Evolutionary conservation across 164 flowering plant genomes (phyloP), one percentile per base, ranked within the genome.

Genomic region (Umbilicus rupestris): DNA sequence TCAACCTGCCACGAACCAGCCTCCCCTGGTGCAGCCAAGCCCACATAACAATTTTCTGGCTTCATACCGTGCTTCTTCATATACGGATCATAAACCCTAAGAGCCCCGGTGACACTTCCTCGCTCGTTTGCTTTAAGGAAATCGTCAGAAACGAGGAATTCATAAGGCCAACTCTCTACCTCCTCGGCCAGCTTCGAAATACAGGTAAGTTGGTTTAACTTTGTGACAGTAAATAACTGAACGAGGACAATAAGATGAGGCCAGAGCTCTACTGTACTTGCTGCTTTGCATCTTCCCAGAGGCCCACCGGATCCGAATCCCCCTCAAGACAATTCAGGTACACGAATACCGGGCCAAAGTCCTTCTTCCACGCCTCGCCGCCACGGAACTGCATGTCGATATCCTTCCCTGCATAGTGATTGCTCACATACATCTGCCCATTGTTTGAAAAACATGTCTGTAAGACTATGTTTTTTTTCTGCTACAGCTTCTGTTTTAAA

Each of bases 1-100:
- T 90, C 96, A 69, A 78, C 85, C 78, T 94, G 98, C 95, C 95
- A 94, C 47, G 98, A 94, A 66, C 96, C 97, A 14, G 50, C 83
- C 6, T 81, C 82, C 46, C 95, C 97, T 0, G 89, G 96, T 17
- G 79, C 74, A 64, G 98, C 97, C 68, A 94, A 67, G 0, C 98
- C 98, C 2, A 94, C 84, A 70, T 81, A 87, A 24, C 95, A 91
- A 49, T 76, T 80, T 22, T 66, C 47, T 0, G 86, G 93, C 5
- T 80, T 60, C 45, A 80, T 63, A 59, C 17, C 29, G 24, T 33
- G 12, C 26, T 63, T 41, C 26, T 3, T 12, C 35, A 3, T 11
- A 14, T 66, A 90, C 95, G 80, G 66, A 73, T 95, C 97, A 6
- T 15, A 70, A 16, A 95, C 82, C 1, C 83, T 72, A 24, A 94